Conservation (phyloP, 768 basidiomycete species). For the Floccularia luteovirens region DNA sequence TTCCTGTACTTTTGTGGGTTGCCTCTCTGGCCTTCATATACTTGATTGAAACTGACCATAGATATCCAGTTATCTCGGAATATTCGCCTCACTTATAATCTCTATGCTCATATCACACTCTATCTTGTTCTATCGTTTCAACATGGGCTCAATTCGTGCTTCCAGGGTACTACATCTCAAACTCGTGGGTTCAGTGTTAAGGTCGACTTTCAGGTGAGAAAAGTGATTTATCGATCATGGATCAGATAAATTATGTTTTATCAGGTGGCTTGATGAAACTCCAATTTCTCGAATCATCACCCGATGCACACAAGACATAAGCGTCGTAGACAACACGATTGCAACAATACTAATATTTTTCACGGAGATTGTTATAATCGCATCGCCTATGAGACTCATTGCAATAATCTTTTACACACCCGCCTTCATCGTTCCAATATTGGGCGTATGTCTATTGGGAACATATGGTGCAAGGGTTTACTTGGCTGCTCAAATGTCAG, state of each 20-base stretch:
- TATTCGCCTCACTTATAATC: constrained; percentile 11
- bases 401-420: constrained; percentile 31
- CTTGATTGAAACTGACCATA: too few species aligned
- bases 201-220: constrained; percentile 54
- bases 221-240: too few species aligned
- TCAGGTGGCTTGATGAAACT: constrained; percentile 33
- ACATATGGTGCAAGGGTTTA: constrained; percentile 27
- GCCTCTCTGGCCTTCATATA: not conserved
- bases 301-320: constrained; percentile 53
- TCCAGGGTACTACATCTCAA: constrained; percentile 44
- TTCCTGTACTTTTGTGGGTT: too few species aligned
- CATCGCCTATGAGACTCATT: constrained; percentile 28
- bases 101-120: constrained; percentile 18
- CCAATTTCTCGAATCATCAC: constrained; percentile 41
- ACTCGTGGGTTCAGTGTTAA: constrained; percentile 45
- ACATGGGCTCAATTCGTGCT: constrained; percentile 44
- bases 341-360: constrained; percentile 16
- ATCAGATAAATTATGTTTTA: too few species aligned
- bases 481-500: constrained; percentile 26
- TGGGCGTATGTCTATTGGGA: constrained; percentile 29
- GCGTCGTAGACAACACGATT: constrained; percentile 37
- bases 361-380: constrained; percentile 14
- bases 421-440: constrained; percentile 29
- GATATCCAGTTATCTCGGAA: constrained; percentile 34
- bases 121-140: constrained; percentile 26